Conservation (phyloP, 2,329 filamentous ascomycete species). For the Xylariaceae sp. region DNA sequence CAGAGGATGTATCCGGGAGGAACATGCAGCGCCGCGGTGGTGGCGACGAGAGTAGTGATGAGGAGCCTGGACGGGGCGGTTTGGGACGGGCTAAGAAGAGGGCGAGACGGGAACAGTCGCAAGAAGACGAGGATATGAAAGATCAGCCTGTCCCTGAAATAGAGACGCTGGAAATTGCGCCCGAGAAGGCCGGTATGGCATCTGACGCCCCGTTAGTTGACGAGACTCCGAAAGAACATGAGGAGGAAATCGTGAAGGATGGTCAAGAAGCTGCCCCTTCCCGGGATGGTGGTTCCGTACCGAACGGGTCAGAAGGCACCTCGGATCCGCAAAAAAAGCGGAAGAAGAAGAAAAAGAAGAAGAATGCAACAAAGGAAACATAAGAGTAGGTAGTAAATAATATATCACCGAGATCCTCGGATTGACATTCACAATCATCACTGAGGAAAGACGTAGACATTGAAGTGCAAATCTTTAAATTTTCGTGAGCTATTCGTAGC, state of each 20-base stretch:
- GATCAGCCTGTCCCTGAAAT: not conserved
- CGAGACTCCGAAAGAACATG: not conserved
- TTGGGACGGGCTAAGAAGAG: slow-evolving; percentile 31
- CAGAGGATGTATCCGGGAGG: slow-evolving; percentile 8
- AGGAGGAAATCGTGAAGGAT: not conserved
- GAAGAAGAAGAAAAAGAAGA: slow-evolving; percentile 28
- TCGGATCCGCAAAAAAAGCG: slow-evolving; percentile 25
- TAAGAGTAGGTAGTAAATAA: not conserved
- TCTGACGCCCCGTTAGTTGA: not conserved
- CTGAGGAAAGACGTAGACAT: not conserved
- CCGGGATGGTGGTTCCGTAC: not conserved
- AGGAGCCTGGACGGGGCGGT: slow-evolving; percentile 31
- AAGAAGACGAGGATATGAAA: slow-evolving; percentile 8
- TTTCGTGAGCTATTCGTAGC: not conserved
- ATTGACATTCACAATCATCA: not conserved
- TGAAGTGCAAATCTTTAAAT: not conserved
- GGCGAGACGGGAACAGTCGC: slow-evolving; percentile 11
- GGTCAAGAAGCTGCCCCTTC: not conserved
- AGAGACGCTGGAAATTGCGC: not conserved
- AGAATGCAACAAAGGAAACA: slow-evolving; percentile 7
- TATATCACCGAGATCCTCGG: not conserved
- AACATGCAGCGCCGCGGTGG: slow-evolving; percentile 5
- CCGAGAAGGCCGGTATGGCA: not conserved
- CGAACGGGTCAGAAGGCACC: not conserved
- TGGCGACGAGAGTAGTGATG: slow-evolving; percentile 27